Percentiles rank a stretch among this genome's conserved stretches.
Conservation (phyloP, 2,329 filamentous ascomycete species). For the Drechmeria coniospora region DNA sequence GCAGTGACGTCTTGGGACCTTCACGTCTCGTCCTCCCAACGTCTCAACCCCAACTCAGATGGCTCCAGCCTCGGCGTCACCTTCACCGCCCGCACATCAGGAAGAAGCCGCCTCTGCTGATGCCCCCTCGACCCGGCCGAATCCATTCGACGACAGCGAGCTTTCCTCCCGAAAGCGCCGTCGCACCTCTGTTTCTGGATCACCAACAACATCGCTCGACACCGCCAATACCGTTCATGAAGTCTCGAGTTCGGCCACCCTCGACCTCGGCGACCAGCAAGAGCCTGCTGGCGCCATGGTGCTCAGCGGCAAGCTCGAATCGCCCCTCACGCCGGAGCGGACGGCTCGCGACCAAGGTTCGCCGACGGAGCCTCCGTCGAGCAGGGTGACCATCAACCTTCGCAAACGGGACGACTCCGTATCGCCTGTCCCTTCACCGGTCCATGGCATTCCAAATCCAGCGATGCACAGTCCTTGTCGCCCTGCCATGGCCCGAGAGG, state of each 20-base stretch:
- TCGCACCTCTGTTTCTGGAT: constrained; percentile 41
- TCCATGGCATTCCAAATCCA: not conserved
- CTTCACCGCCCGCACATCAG: constrained; percentile 28
- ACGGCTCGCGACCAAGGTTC: constrained; percentile 14
- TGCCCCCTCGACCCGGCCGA: constrained; percentile 45
- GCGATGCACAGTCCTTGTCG: not conserved
- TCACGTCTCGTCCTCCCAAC: constrained; percentile 22
- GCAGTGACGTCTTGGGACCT: constrained; percentile 33
- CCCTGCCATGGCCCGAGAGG: not conserved
- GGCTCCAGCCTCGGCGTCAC: constrained; percentile 33
- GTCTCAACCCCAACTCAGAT: constrained; percentile 30
- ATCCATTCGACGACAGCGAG: constrained; percentile 47
- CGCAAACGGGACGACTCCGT: constrained; percentile 19
- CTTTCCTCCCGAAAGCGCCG: constrained; percentile 43
- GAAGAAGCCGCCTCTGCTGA: constrained; percentile 46
- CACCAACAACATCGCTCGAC: constrained; percentile 37
- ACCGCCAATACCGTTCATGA: constrained; percentile 18
- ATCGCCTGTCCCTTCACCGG: constrained; percentile 1
- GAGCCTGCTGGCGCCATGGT: constrained; percentile 22
- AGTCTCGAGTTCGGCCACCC: constrained; percentile 16
- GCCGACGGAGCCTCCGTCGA: constrained; percentile 29
- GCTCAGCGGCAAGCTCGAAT: constrained; percentile 7
- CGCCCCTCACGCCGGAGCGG: constrained; percentile 27
- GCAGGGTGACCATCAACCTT: constrained; percentile 45
- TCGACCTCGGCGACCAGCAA: constrained; percentile 11